A percentile compares a stretch with the other conserved stretches of the same genome.
phyloP scores from a whole-genome alignment of 2,329 filamentous ascomycete species.

The Fusarium burgessii region DNA sequence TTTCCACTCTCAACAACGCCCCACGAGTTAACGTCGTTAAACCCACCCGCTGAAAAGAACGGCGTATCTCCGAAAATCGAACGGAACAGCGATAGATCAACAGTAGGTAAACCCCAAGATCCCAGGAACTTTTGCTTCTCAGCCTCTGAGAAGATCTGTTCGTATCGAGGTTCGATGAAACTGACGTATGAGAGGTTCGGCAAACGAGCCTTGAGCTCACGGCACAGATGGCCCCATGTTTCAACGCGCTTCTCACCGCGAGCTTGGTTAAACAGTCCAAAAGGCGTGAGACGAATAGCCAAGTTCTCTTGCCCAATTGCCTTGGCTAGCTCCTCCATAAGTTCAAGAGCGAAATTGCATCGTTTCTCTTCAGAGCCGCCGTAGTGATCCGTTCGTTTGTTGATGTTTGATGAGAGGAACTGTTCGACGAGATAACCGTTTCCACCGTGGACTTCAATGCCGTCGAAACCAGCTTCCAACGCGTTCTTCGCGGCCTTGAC shows the following conservation, averaged over 20 bases:
- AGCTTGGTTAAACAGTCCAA: slow-evolving; percentile 64
- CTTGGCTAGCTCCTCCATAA: slow-evolving; percentile 60
- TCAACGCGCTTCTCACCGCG: slow-evolving; percentile 63
- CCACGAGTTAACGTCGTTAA: slow-evolving; percentile 62
- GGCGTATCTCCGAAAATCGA: slow-evolving; percentile 64
- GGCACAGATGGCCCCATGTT: slow-evolving; percentile 64
- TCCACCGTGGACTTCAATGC: slow-evolving; percentile 56
- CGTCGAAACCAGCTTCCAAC: slow-evolving; percentile 64
- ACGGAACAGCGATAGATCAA: slow-evolving; percentile 61
- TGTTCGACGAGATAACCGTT: slow-evolving; percentile 57
- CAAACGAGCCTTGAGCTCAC: slow-evolving; percentile 58
- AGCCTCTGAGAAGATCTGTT: slow-evolving; percentile 61
- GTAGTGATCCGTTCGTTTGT: slow-evolving; percentile 53
- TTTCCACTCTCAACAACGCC: slow-evolving; percentile 57
- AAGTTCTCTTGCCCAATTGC: slow-evolving; percentile 60
- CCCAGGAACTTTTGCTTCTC: slow-evolving; percentile 63
- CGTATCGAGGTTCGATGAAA: slow-evolving; percentile 67
- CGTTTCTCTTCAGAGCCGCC: slow-evolving; percentile 50
- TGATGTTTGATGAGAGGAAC: slow-evolving; percentile 53
- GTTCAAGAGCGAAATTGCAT: slow-evolving; percentile 65
- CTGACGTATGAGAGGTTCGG: slow-evolving; percentile 64
- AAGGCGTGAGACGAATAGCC: slow-evolving; percentile 60
- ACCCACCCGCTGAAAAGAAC: slow-evolving; percentile 68
- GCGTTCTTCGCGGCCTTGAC: slow-evolving; percentile 55
- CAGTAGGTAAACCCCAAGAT: slow-evolving; percentile 59